These are phyloP conservation scores for Fusarium sp. DNA, from an alignment of 2,329 filamentous ascomycete genomes.

Conservation along the genomic window DNA sequence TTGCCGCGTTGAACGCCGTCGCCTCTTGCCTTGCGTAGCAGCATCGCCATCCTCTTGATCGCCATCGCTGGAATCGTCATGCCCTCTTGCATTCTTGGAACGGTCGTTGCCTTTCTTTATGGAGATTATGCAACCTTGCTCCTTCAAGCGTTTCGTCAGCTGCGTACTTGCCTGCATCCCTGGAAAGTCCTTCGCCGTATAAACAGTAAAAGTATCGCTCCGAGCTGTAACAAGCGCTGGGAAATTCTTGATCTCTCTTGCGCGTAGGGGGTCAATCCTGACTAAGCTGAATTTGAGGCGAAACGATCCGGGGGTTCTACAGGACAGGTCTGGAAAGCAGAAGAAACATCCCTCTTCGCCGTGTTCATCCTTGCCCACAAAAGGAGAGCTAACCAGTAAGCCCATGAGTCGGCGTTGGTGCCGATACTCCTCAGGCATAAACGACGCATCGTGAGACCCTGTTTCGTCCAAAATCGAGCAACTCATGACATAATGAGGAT, in stretches of 20 bases:
- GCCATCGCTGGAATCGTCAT: conserved; percentile 62
- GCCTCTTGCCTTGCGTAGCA: conserved; percentile 42
- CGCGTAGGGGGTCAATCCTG: conserved; percentile 73
- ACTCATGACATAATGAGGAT: conserved; percentile 78
- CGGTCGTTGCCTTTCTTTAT: conserved; percentile 89
- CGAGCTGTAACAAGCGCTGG: conserved; percentile 66
- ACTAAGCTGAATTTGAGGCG: conserved; percentile 80
- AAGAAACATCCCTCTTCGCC: conserved; percentile 84
- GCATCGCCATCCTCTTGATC: conserved; percentile 54
- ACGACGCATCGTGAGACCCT: conserved; percentile 75
- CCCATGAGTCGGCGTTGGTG: conserved; percentile 84
- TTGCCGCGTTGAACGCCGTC: conserved; percentile 39
- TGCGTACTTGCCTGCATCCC: conserved; percentile 84
- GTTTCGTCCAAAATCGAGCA: conserved; percentile 81
- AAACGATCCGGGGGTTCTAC: conserved; percentile 81
- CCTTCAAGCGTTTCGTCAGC: conserved; percentile 79
- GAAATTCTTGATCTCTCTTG: conserved; percentile 61
- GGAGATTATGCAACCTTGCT: conserved; percentile 85
- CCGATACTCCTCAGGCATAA: conserved; percentile 78
- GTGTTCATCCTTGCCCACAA: conserved; percentile 80
- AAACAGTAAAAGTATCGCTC: conserved; percentile 82
- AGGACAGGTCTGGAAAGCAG: conserved; percentile 86
- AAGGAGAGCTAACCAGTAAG: conserved; percentile 80
- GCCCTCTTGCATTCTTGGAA: conserved; percentile 54
- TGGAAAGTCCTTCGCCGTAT: conserved; percentile 87